phyloP scores from a whole-genome alignment of 164 flowering plant species.

The Dillenia turbinata region DNA sequence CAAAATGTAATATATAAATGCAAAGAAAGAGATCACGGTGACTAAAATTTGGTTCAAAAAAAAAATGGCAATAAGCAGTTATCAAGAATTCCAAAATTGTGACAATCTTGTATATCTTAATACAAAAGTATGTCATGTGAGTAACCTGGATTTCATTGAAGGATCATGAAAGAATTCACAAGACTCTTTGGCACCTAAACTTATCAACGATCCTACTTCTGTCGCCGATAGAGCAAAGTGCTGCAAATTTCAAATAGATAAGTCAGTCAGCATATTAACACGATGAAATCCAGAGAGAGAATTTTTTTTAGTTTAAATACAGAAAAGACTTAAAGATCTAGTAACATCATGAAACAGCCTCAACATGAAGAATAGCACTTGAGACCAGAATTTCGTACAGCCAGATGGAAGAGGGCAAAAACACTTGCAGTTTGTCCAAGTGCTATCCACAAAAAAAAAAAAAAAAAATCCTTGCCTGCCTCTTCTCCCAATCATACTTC shows the following conservation, averaged over 20 bases:
- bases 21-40: background rate
- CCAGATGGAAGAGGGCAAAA: background rate
- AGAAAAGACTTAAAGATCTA: background rate
- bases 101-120: background rate
- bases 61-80: background rate
- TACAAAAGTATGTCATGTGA: background rate
- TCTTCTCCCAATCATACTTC: slow-evolving; percentile 81
- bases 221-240: slow-evolving; percentile 73
- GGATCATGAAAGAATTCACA: slow-evolving; percentile 96
- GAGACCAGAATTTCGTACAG: no score
- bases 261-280: slow-evolving; percentile 6
- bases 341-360: no score
- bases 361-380: no score
- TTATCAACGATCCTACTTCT: slow-evolving; percentile 78
- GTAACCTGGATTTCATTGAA: slow-evolving; percentile 66
- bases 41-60: background rate
- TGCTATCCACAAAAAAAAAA: background rate
- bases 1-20: background rate
- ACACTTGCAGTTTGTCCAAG: background rate
- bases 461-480: slow-evolving; percentile 42
- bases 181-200: slow-evolving; percentile 58
- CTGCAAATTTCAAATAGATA: slow-evolving; percentile 35
- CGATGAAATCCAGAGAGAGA: background rate
- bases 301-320: background rate
- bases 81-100: background rate